Base-by-base conservation (phyloP, 768 basidiomycete genomes). In the Tulasnella sp. region DNA sequence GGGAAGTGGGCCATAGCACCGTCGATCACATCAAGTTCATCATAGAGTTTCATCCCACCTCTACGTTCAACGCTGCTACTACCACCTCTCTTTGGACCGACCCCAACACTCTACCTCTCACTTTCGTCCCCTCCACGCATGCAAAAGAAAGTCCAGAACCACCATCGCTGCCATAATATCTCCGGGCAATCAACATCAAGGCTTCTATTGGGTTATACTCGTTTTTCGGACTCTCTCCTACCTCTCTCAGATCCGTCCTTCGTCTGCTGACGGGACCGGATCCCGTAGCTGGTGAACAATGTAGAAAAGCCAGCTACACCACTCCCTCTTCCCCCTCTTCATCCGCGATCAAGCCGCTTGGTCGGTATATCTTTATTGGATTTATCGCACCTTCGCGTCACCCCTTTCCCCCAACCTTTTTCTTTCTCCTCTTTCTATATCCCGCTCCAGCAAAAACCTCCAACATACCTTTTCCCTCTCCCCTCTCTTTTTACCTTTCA, bases 391-490 rank as follows among this genome's bases (percentile, higher is more conserved):
- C 32, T 70, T 35, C 26, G 69, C 35, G 35, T 40, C 40, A 18
- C 69, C 69, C 18, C 1, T 20, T n/a, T 26, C 16, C 10, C 69
- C 26, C 26, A 6, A 2, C 26, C 32, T 35, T 40, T 40, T 32
- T 40, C 26, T 32, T 40, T 2, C 32, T 13, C 35, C 69, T 35
- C 61, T 26, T 69, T 40, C 69, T 35, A 23, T 18, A 29, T 70
- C 18, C 40, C 69, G 69, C 40, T 18, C 18, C 40, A 35, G 69
- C 32, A 70, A 35, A 35, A 40, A 70, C 32, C n/a, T 13, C 16
- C 69, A 70, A 70, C 69, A 40, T 46, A 35, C 39, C 71, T 73
- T 29, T 73, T 73, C 16, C 39, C 44, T 70, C 70, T 37, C 71
- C 32, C 46, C 46, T 35, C 46, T 73, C n/a, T 70, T 32, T 70